Evolutionary conservation across 2,329 filamentous ascomycete genomes (phyloP), one percentile per base, ranked within the genome.

Genomic region (Parasarocladium wereldwijsianum): DNA sequence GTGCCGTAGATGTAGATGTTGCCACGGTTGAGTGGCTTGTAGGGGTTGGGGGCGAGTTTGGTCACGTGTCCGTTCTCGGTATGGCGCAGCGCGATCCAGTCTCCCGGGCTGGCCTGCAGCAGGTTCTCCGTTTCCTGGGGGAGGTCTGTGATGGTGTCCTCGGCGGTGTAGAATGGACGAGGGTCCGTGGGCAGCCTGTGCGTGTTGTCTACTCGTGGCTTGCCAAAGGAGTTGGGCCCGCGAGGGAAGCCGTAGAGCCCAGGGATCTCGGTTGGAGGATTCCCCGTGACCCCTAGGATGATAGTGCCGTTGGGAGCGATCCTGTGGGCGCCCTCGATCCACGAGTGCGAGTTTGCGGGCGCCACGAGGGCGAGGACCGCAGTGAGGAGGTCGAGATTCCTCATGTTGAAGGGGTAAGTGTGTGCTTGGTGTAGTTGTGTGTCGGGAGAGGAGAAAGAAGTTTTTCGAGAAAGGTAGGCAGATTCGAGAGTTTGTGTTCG

Each of bases 31-130:
- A 52, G 42, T 0, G 73, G 72, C 43, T 78, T 81, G 34, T 64
- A 62, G 4, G 58, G 52, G 34, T 69, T 66, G 35, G 60, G 62
- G 29, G 63, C 43, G 2, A 67, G 68, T 2, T 67, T 52, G 1
- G 73, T 76, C 25, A 82, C 77, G 50, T 86, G 80, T 16, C 80
- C 80, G 41, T 86, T 86, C 46, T 86, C 80, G 36, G 72, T 62
- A 51, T 80, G 82, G 33, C 66, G 60, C 31, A 85, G 49, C 18
- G 78, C 75, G 34, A 85, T 54, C 24, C 63, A 64, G 42, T 78
- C 74, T 27, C 77, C 76, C 3, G 69, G 51, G 2, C 58, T 46
- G 12, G 66, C 71, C 16, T 57, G 50, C 16, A 93, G 70, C 45
- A 70, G 65, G 16, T 78, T 73, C 34, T 68, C 77, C 10, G 62